These are phyloP conservation scores for Scytalidium lignicola DNA, from an alignment of 2,329 filamentous ascomycete species.

Conservation along the genomic window DNA sequence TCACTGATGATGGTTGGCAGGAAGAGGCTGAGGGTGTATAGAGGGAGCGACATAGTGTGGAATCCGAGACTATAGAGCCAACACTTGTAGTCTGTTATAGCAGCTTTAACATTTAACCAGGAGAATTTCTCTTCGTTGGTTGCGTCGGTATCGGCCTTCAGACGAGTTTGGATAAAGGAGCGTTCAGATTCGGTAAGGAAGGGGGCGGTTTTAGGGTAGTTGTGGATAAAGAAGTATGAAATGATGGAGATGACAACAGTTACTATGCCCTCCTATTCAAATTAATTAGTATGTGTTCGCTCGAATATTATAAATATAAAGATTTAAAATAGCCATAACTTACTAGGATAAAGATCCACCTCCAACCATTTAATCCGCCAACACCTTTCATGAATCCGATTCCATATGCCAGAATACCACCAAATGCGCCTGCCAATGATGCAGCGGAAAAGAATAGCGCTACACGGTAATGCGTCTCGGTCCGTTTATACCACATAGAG, in stretches of 20 bases:
- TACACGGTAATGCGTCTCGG: conserved; percentile 49
- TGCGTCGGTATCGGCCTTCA: conserved; percentile 64
- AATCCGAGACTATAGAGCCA: conserved; percentile 70
- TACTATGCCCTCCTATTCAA: conserved; percentile 44
- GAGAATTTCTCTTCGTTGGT: conserved; percentile 63
- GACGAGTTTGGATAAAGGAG: conserved; percentile 43
- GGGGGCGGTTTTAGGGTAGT: conserved; percentile 54
- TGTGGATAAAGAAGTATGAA: conserved; percentile 59
- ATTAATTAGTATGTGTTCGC: conserved; percentile 4
- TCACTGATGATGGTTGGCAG: conserved; percentile 50
- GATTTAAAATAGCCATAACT: conserved; percentile 7
- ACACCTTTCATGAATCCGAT: conserved; percentile 49
- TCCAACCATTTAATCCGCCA: conserved; percentile 48
- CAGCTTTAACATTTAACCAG: conserved; percentile 60
- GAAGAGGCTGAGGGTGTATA: conserved; percentile 53
- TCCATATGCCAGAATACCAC: conserved; percentile 50
- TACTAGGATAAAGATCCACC: conserved; percentile 57
- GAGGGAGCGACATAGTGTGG: conserved; percentile 64
- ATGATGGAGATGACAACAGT: conserved; percentile 45
- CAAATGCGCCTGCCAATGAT: conserved; percentile 50
- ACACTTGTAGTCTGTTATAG: conserved; percentile 62
- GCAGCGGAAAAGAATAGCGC: conserved; percentile 53
- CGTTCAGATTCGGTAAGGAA: conserved; percentile 48
- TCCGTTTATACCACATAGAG: conserved; percentile 50
- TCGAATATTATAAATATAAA: background rate